Conservation (phyloP, 495 filamentous ascomycete species). For the Sphaerosporella brunnea region DNA sequence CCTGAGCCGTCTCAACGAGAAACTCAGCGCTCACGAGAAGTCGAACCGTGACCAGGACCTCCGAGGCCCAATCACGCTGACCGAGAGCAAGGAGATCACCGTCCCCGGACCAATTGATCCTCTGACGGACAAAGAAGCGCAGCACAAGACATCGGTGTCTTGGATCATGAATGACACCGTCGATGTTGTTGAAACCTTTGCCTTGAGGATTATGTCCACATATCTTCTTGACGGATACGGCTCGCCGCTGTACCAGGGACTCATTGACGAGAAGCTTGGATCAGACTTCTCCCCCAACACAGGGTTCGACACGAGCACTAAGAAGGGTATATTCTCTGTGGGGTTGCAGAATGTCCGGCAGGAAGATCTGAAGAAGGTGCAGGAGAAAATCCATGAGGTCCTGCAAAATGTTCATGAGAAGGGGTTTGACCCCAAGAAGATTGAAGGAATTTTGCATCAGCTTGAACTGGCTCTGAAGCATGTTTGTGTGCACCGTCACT, state of each 20-base stretch:
- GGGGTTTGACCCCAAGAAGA: conserved; percentile 74
- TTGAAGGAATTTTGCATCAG: conserved; percentile 85
- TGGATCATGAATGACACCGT: conserved; percentile 76
- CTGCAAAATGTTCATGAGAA: conserved; percentile 45
- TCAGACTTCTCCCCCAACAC: conserved; percentile 89
- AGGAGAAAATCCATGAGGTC: conserved; percentile 49
- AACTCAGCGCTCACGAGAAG: conserved; percentile 50
- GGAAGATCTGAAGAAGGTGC: conserved; percentile 57
- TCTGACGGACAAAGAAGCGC: conserved; percentile 62
- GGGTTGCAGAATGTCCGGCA: conserved; percentile 73
- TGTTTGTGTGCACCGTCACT: conserved; percentile 12
- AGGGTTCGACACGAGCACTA: conserved; percentile 64
- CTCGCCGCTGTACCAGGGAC: conserved; percentile 74
- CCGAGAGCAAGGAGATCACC: conserved; percentile 42
- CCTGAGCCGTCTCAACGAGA: conserved; percentile 53
- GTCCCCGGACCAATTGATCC: conserved; percentile 78
- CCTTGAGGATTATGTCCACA: conserved; percentile 58
- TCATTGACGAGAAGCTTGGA: conserved; percentile 80
- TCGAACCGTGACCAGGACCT: conserved; percentile 52
- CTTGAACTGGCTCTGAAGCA: conserved; percentile 79
- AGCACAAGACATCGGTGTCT: conserved; percentile 81
- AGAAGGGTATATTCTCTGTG: conserved; percentile 67
- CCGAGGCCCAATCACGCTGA: conserved; percentile 57
- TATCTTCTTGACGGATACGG: conserved; percentile 85
- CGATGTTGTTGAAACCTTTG: conserved; percentile 72